Conservation (phyloP, 2,329 filamentous ascomycete species). For the Stemphylium lycopersici region DNA sequence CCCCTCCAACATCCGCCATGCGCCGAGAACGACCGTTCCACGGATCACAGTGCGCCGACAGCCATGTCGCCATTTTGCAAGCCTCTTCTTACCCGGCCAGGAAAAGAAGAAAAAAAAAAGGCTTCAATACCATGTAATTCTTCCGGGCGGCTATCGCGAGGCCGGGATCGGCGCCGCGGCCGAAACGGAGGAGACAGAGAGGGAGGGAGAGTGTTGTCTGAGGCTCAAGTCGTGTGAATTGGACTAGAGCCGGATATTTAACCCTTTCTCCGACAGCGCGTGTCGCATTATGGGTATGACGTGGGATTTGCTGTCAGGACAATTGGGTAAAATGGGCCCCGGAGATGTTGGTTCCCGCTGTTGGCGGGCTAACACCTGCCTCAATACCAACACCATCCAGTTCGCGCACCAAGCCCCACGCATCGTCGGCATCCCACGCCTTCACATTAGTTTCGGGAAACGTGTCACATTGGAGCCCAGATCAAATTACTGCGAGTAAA, state of each 20-base stretch:
- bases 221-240: constrained; percentile 22
- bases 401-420: constrained; percentile 4
- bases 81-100: constrained; percentile 6
- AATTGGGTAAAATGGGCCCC: constrained; percentile 13
- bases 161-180: constrained; percentile 33
- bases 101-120: neutral
- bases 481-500: no score
- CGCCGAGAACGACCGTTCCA: constrained; percentile 14
- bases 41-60: constrained; percentile 10
- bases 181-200: constrained; percentile 22
- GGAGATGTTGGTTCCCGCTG: neutral
- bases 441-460: no score
- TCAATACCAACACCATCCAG: neutral
- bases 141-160: constrained; percentile 30
- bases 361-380: constrained; percentile 2
- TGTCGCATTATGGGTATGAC: neutral
- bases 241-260: constrained; percentile 26
- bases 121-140: constrained; percentile 19
- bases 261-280: constrained; percentile 25
- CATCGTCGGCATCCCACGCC: no score
- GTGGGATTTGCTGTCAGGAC: constrained; percentile 12
- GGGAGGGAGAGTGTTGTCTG: constrained; percentile 1
- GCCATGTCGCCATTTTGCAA: neutral
- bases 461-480: no score
- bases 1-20: constrained; percentile 5